A percentile compares a stretch with the other conserved stretches of the same genome.
Conservation (phyloP, 805 yeast species). For the Starmerella stigmatis region DNA sequence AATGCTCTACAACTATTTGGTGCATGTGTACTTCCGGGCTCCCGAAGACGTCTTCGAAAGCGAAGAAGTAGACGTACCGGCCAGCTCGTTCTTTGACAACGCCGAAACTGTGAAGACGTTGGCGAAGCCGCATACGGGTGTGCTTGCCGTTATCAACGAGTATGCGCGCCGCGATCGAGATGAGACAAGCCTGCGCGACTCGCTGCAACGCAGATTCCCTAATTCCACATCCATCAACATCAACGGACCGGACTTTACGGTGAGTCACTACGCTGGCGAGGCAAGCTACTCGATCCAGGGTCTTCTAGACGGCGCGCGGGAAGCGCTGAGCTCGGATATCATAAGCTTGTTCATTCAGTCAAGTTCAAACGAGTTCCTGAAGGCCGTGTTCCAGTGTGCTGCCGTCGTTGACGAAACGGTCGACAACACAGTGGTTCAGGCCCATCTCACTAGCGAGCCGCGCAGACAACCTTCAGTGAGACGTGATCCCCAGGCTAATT, state of each 20-base stretch:
- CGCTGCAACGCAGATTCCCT: conserved; percentile 29
- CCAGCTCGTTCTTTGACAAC: conserved; percentile 47
- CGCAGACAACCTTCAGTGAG: conserved; percentile 32
- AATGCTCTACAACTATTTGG: conserved; percentile 33
- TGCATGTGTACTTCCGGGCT: conserved; percentile 32
- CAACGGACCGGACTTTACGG: conserved; percentile 38
- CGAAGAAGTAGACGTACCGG: conserved; percentile 40
- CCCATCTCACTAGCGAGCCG: conserved; percentile 35
- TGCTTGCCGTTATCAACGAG: conserved; percentile 33
- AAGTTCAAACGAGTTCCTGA: conserved; percentile 32
- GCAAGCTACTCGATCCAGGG: conserved; percentile 45
- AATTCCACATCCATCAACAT: conserved; percentile 27
- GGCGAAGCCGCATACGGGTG: conserved; percentile 34
- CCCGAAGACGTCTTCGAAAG: conserved; percentile 33
- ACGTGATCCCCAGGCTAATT: conserved; percentile 12
- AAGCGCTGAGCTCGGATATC: conserved; percentile 38
- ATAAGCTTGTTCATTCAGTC: conserved; percentile 33
- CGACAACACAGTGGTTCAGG: conserved; percentile 31
- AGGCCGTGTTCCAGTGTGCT: conserved; percentile 29
- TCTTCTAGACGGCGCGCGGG: conserved; percentile 44
- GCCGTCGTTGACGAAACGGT: conserved; percentile 33
- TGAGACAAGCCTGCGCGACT: conserved; percentile 27
- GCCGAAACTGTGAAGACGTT: conserved; percentile 46
- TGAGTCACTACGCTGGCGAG: conserved; percentile 49
- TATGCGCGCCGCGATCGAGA: conserved; percentile 32